Evolutionary conservation across 306 rosid genomes (phyloP).

Genomic region (Inga laurina): DNA sequence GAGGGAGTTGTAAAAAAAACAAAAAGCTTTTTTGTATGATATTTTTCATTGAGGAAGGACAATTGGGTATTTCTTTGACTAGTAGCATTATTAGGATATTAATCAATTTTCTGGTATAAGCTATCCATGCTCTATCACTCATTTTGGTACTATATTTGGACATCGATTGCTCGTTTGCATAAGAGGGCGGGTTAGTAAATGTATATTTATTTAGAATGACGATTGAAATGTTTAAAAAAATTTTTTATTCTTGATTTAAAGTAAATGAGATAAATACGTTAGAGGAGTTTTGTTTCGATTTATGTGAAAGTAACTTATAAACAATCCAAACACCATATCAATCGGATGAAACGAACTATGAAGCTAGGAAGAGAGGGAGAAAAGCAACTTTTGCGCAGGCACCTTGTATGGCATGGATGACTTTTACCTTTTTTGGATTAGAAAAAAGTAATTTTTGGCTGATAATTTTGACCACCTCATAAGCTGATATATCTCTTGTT

Average conservation of each 20-base stretch:
- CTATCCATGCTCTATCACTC: background rate
- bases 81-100: background rate
- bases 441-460: conserved; percentile 35
- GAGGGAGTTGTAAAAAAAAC: background rate
- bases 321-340: too few species aligned
- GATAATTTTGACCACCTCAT: conserved; percentile 47
- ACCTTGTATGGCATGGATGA: conserved; percentile 29
- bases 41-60: conserved; percentile 16
- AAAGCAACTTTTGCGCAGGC: conserved; percentile 38
- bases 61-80: conserved; percentile 5
- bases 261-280: too few species aligned
- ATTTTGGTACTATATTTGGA: conserved; percentile 9
- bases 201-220: too few species aligned
- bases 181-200: background rate
- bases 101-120: background rate
- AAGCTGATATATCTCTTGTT: conserved; percentile 36
- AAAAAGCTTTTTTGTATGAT: conserved; percentile 4
- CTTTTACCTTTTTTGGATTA: conserved; percentile 31
- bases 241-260: too few species aligned
- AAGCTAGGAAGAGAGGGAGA: conserved; percentile 23
- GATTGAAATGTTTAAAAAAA: too few species aligned
- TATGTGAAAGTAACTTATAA: too few species aligned
- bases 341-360: background rate
- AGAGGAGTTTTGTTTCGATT: too few species aligned
- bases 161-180: conserved; percentile 16